These are phyloP conservation scores for Pilaira anomala DNA, from an alignment of 192 early-diverging fungal species.

Conservation along the genomic window DNA sequence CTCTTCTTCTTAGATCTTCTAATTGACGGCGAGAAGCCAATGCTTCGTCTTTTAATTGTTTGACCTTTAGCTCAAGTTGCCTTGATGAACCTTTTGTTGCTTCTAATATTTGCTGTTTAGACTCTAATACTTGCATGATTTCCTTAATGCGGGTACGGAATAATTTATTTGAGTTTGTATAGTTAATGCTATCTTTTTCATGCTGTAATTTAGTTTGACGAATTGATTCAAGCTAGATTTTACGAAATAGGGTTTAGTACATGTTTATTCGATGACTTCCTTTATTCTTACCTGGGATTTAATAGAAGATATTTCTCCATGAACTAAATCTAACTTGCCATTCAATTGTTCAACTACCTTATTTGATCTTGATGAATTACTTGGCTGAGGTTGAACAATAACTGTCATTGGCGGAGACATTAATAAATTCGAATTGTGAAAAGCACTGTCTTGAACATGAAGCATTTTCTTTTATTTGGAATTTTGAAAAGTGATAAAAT, in stretches of 20 bases:
- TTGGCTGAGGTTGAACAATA: constrained; percentile 16
- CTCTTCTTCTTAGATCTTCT: constrained; percentile 23
- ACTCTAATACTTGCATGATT: constrained; percentile 33
- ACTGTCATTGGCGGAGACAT: background rate
- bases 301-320: constrained; percentile 6
- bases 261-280: background rate
- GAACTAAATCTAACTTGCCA: background rate
- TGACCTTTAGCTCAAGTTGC: constrained; percentile 26
- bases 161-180: constrained; percentile 23
- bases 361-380: constrained; percentile 7
- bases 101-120: constrained; percentile 30
- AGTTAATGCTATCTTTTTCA: constrained; percentile 11
- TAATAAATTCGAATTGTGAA: background rate
- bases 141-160: constrained; percentile 26
- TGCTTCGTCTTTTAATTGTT: constrained; percentile 31
- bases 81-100: constrained; percentile 21
- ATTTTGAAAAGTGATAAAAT: too few species aligned
- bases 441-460: constrained; percentile 3
- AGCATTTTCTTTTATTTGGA: constrained; percentile 4
- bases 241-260: background rate
- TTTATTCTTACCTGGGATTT: constrained; percentile 12
- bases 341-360: constrained; percentile 12
- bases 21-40: constrained; percentile 26
- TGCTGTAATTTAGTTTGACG: constrained; percentile 11
- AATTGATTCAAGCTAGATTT: constrained; percentile 11